Evolutionary conservation across 352 stramenopile genomes (phyloP), one percentile per base, ranked within the genome.

Genomic region (Phytophthora boehmeriae): DNA sequence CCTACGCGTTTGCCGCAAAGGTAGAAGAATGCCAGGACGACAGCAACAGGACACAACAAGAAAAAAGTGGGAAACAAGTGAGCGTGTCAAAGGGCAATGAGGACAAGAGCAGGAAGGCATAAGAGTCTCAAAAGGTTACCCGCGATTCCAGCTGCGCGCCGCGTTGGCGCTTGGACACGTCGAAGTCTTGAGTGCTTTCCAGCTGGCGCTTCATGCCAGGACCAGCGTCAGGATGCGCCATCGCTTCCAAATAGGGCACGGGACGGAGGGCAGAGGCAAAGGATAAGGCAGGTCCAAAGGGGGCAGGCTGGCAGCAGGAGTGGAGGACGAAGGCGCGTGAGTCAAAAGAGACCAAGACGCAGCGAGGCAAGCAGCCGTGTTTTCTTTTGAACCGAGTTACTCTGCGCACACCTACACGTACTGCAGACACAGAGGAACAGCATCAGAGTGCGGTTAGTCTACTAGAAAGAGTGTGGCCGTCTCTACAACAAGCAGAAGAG

Each of bases 141-240:
- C 77, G 73, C 36, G 77, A 84, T 58, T 71, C 60, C 35, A 62
- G 30, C 19, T 75, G 66, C n/a, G 69, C 55, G 48, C 38, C 45
- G 55, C 77, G 77, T 19, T 67, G 45, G 47, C 77, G 77, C 67
- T 86, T 86, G 49, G 48, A 63, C 19, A 49, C 27, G 22, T 70
- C 54, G 16, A 67, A 68, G 48, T 72, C 70, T 42, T 77, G 49
- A 23, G 47, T 61, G 20, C 41, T 53, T 22, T 75, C 71, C 57
- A 79, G 53, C 28, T 76, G 75, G 48, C 77, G 77, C 69, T 86
- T 86, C 63, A 83, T 71, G 45, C 49, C 62, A 39, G 42, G 16
- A 32, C 62, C 27, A 13, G 23, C 13, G 13, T 17, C 59, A 27
- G 47, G 47, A 27, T 16, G 54, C 17, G 59, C 51, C 68, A 76